Evolutionary conservation across 1,139 yeast genomes (phyloP), one percentile per base, ranked within the genome.

Genomic region (Suhomyces taliae): DNA sequence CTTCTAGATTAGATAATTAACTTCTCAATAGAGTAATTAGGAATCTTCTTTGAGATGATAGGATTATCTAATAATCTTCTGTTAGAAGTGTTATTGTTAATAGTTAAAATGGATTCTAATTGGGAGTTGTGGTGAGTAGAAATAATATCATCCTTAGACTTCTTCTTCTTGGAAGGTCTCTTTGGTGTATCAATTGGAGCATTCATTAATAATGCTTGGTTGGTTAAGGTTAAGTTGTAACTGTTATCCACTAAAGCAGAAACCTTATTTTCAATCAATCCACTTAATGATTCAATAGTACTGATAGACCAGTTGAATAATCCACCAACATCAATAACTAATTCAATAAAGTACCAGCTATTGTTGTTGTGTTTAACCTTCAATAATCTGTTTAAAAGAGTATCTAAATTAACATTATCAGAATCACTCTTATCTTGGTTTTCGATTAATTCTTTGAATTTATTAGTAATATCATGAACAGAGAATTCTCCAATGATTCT

Each of bases 311-410:
- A 83, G 35, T 83, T 79, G 58, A 85, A 81, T 40, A 87, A 66
- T 0, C 95, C 95, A 46, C 85, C 87, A 7, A 87, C 83, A 62
- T 87, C 95, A 46, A 87, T 76, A 40, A 87, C 74, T 33, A 83
- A 74, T 45, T 85, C 81, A 45, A 86, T 67, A 27, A 87, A 65
- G 46, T 74, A 77, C 79, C 84, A 84, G 27, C 87, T 85, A 52
- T 74, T 75, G 37, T 56, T 53, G 45, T 56, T 64, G 42, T 54
- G 52, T 50, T 67, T 61, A 40, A 67, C 53, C 41, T 56, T 54
- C 43, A 69, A 57, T 36, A 70, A 61, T 29, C 61, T 62, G 44
- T 56, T 61, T 46, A 72, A 63, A 47, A 84, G 70, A 36, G 67
- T 65, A 48, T 78, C 77, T 54, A 78, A 62, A 53, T 75, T 67